Base-by-base conservation (phyloP, 192 early-diverging fungal genomes). In the Coemansia brasiliensis region DNA sequence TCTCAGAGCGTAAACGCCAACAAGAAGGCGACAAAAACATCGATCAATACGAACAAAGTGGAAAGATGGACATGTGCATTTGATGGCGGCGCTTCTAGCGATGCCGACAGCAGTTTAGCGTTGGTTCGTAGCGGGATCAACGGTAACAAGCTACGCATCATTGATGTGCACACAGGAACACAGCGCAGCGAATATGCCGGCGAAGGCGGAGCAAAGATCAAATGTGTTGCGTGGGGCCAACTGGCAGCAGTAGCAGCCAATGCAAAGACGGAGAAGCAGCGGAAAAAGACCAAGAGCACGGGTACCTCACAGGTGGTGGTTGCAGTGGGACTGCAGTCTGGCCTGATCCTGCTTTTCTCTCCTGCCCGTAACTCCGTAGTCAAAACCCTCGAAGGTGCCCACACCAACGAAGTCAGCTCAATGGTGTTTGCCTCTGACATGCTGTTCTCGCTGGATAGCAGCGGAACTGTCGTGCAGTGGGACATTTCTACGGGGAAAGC, bases 131-230 rank as follows among this genome's bases (percentile, higher is more conserved):
- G 51, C 41, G 63, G 65, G 16, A 49, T 67, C 37, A 39, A 67
- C 43, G 69, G 65, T 3, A 48, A 64, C 63, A 42, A 39, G 52
- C 38, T 79, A 46, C 76, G 76, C 38, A 58, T 79, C 4, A 25
- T 79, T 17, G 76, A 79, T 38, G 59, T 73, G 32, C 76, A 69
- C 39, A 71, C 74, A 3, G 68, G 74, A 17, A 32, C 63, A 1
- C 55, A 59, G 52, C 74, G 74, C 52, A 67, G 64, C 60, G 74
- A 77, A 61, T 53, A 65, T 50, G 27, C 61, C 22, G 46, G 27
- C 35, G 39, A 16, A 15, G 43, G 52, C 55, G 52, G 46, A 0
- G 37, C 24, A 13, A 44, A 39, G 40, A 66, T 77, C 38, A 17
- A 18, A 17, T 27, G 53, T 32, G 41, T 77, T 0, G 52, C 59